Evolutionary conservation across 106 monocot genomes (phyloP), one percentile per base, ranked within the genome.

Genomic region (Dendrobium nobile): DNA sequence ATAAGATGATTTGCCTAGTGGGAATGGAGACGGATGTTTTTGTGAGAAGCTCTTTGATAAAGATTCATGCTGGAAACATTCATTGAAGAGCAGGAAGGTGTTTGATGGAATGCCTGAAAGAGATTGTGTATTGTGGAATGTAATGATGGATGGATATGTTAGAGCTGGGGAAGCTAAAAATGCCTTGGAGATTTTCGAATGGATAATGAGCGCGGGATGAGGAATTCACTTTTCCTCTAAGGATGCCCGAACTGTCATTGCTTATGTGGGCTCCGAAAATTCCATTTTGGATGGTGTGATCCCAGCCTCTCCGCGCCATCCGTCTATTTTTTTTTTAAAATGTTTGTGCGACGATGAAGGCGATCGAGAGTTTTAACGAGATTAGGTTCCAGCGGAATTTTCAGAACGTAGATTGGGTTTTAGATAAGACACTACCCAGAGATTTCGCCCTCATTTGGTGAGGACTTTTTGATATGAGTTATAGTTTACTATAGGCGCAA

Each of bases 101-200:
- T 99, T 99, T 77, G 92, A 98, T 70, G 19, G 68, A 85, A 89
- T 95, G 86, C 81, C 85, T 41, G 84, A 84, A 0, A 88, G 85
- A 84, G 95, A 99, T 77, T 91, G 83, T 74, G 87, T 99, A 17
- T 58, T 87, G 78, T 99, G 98, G 93, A 95, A 99, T 86, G 91
- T 91, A 19, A 95, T 99, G 92, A 87, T 99, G 54, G 87, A 93
- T 82, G 91, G 90, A 59, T 95, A 90, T 86, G 82, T 84, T 20
- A 89, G 79, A 48, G 77, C 48, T 79, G 85, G 85, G 54, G 85
- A 86, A 80, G 18, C 51, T 0, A 17, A 43, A 26, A 82, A 88
- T 26, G 89, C 91, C 17, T 45, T 91, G 47, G 64, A 24, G 26
- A 47, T 99, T 11, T 99, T 99, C 44, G 40, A 47, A 67, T 65